A percentile compares a stretch with the other conserved stretches of the same genome.
Evolutionary conservation across 192 early-diverging fungal species (phyloP).

Genomic region (Linnemannia elongata): DNA sequence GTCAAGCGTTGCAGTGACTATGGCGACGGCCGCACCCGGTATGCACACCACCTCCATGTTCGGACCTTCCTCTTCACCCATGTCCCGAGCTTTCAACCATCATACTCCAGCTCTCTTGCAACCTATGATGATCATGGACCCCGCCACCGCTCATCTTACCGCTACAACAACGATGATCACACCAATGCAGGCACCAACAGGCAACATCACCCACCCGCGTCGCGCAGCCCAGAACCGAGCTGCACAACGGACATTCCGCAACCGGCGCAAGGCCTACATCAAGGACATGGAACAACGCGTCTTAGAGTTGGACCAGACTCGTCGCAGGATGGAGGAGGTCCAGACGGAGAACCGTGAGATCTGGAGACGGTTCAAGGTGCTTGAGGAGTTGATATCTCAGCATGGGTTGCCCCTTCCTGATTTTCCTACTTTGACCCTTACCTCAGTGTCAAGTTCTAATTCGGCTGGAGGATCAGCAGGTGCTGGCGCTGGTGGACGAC

Average conservation of each 20-base stretch:
- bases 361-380: slow-evolving; percentile 25
- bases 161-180: neutral
- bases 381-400: slow-evolving; percentile 19
- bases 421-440: slow-evolving; percentile 13
- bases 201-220: slow-evolving; percentile 66
- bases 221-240: slow-evolving; percentile 94
- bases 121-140: neutral
- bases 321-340: slow-evolving; percentile 54
- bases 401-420: slow-evolving; percentile 9
- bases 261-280: slow-evolving; percentile 86
- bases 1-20: neutral
- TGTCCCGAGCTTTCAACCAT: neutral
- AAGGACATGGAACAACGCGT: slow-evolving; percentile 83
- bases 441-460: slow-evolving; percentile 14
- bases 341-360: slow-evolving; percentile 41
- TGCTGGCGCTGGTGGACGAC: neutral
- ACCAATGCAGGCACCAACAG: neutral
- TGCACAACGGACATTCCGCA: slow-evolving; percentile 91
- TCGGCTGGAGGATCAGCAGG: neutral
- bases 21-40: neutral
- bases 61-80: neutral
- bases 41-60: neutral
- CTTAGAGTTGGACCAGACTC: slow-evolving; percentile 64
- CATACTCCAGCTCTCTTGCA: neutral
- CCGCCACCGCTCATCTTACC: neutral